Evolutionary conservation across 768 basidiomycete species (phyloP), one percentile per base, ranked within the genome.

Genomic region (Podaxis carcinomalis): DNA sequence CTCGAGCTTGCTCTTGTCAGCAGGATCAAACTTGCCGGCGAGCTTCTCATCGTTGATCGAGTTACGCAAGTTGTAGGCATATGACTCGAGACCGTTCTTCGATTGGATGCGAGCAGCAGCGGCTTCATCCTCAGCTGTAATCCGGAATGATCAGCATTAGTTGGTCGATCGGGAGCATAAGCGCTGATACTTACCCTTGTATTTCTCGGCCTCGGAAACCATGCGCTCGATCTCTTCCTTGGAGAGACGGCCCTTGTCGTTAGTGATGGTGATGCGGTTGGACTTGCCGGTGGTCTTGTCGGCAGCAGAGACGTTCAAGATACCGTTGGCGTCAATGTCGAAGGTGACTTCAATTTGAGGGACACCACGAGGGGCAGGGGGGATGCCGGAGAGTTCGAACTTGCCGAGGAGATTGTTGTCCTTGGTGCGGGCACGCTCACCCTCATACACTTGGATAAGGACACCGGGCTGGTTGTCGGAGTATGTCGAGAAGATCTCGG

Each of bases 221-320:
- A 98, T 98, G 73, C 94, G 91, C 75, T 98, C 95, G 64, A 98
- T 98, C 72, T 98, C 95, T 75, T 98, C 95, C 80, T 96, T 93
- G 65, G 92, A 94, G 67, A 98, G 78, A 75, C 95, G 93, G 47
- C 95, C 94, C 81, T 98, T 95, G 81, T 97, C 95, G 74, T 94
- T 94, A 68, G 90, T 94, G 77, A 95, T 95, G 63, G 93, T 95
- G 72, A 93, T 93, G 64, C 91, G 89, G 75, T 88, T 92, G 58
- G 92, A 93, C 79, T 98, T 97, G 67, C 95, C 95, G 59, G 95
- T 97, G 10, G 93, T 95, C 83, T 96, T 97, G 79, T 98, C 95
- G 44, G 89, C 80, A 3, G 96, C 95, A 47, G 93, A 93, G 66
- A 98, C 96, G 76, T 96, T 97, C 71, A 96, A 74, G 72, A 96